Percentiles rank a stretch among this genome's conserved stretches.
Conservation (phyloP, 176 grass and related monocot genomes). For the Zizania latifolia region DNA sequence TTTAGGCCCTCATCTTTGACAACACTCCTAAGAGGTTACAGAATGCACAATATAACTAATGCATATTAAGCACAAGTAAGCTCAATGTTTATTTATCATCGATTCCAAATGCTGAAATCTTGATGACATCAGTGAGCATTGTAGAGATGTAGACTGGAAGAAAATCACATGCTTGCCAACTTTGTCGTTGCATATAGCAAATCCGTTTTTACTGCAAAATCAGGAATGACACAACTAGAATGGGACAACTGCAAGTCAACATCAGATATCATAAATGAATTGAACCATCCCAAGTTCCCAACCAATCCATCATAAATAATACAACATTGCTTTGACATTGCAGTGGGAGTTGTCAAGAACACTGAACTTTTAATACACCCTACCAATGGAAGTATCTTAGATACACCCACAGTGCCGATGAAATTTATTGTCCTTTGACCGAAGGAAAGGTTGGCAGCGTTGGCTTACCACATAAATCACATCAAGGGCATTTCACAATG, state of each 20-base stretch:
- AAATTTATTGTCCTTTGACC: constrained; percentile 36
- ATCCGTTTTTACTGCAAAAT: constrained; percentile 20
- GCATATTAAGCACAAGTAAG: background rate
- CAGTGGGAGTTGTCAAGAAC: constrained; percentile 40
- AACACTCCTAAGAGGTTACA: constrained; percentile 1
- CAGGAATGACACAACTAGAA: constrained; percentile 15
- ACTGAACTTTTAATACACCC: constrained; percentile 38
- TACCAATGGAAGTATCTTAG: constrained; percentile 5
- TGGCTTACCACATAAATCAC: background rate
- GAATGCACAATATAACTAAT: background rate
- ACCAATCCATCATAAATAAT: constrained; percentile 38
- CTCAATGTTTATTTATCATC: background rate
- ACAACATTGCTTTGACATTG: constrained; percentile 26
- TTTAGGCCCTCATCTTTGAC: constrained; percentile 17
- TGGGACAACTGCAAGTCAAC: constrained; percentile 36
- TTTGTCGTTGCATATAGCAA: constrained; percentile 23
- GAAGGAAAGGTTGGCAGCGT: constrained; percentile 12
- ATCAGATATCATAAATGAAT: constrained; percentile 42
- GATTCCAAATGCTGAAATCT: constrained; percentile 16
- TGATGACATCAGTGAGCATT: constrained; percentile 21
- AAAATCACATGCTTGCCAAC: background rate
- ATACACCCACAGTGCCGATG: constrained; percentile 24
- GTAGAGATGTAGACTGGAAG: background rate
- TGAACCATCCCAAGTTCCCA: constrained; percentile 38
- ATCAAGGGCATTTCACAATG: constrained; percentile 15